These are phyloP conservation scores for Puya raimondii DNA, from an alignment of 176 grass and related monocot genomes.

Conservation along the genomic window DNA sequence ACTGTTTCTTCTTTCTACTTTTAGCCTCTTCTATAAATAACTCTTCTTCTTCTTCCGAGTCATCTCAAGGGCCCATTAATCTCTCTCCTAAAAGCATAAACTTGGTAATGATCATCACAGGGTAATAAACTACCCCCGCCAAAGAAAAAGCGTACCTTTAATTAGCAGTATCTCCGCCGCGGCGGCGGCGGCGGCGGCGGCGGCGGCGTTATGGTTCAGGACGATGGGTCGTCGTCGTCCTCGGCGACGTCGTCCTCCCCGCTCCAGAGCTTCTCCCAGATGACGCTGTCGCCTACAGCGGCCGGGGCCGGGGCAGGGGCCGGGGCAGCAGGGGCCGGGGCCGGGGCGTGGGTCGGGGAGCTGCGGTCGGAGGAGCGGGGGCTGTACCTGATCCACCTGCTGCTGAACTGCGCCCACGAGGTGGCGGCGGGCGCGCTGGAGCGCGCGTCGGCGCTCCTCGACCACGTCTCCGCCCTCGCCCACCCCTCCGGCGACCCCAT, in stretches of 20 bases:
- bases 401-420: slow-evolving; percentile 67
- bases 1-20: no score
- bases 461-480: slow-evolving; percentile 56
- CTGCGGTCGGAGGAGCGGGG: slow-evolving; percentile 85
- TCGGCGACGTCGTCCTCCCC: slow-evolving; percentile 47
- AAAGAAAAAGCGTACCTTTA: no score
- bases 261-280: slow-evolving; percentile 35
- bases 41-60: no score
- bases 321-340: background rate
- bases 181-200: slow-evolving; percentile 1
- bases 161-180: background rate
- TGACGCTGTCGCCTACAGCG: slow-evolving; percentile 3
- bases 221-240: slow-evolving; percentile 61
- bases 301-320: no score
- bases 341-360: slow-evolving; percentile 38
- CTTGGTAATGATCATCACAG: no score
- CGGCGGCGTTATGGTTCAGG: slow-evolving; percentile 50
- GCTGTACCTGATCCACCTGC: slow-evolving; percentile 85
- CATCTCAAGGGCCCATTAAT: no score
- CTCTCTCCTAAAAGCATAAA: no score
- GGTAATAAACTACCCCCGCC: no score
- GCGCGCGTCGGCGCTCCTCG: slow-evolving; percentile 58
- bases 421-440: slow-evolving; percentile 41
- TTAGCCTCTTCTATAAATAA: no score
- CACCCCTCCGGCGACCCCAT: slow-evolving; percentile 81